phyloP scores from a whole-genome alignment of 768 basidiomycete species.

The Leccinum sublutescens region DNA sequence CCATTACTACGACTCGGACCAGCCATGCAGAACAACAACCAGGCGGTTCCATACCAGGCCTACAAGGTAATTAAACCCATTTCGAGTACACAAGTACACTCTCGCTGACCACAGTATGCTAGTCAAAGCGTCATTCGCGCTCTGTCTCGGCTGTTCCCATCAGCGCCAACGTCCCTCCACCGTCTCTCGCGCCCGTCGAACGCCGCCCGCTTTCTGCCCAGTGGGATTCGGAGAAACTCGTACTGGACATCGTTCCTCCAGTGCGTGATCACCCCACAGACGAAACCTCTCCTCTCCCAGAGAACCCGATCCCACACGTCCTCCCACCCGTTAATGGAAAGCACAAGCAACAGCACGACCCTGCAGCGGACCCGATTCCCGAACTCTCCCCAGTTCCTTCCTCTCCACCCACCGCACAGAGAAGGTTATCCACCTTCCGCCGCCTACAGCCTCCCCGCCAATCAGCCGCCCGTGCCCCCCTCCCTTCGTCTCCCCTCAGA shows the following conservation, averaged over 20 bases:
- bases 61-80: slow-evolving; percentile 38
- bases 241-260: slow-evolving; percentile 5
- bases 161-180: slow-evolving; percentile 25
- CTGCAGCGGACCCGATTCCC: slow-evolving; percentile 7
- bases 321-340: slow-evolving; percentile 6
- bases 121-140: slow-evolving; percentile 51
- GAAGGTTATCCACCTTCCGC: slow-evolving; percentile 51
- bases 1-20: neutral
- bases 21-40: slow-evolving; percentile 10
- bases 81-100: no score
- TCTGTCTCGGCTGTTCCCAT: slow-evolving; percentile 33
- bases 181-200: slow-evolving; percentile 3
- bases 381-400: slow-evolving; percentile 9
- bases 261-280: neutral
- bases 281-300: neutral
- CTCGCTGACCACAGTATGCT: slow-evolving; percentile 1
- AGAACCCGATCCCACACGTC: neutral
- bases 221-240: slow-evolving; percentile 24
- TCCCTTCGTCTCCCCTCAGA: slow-evolving; percentile 38
- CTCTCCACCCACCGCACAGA: slow-evolving; percentile 1
- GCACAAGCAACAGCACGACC: slow-evolving; percentile 6
- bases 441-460: slow-evolving; percentile 41
- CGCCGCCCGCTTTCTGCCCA: slow-evolving; percentile 13
- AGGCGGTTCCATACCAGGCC: slow-evolving; percentile 48
- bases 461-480: slow-evolving; percentile 18